Conservation (phyloP, 768 basidiomycete genomes). For the Russula virescens region DNA sequence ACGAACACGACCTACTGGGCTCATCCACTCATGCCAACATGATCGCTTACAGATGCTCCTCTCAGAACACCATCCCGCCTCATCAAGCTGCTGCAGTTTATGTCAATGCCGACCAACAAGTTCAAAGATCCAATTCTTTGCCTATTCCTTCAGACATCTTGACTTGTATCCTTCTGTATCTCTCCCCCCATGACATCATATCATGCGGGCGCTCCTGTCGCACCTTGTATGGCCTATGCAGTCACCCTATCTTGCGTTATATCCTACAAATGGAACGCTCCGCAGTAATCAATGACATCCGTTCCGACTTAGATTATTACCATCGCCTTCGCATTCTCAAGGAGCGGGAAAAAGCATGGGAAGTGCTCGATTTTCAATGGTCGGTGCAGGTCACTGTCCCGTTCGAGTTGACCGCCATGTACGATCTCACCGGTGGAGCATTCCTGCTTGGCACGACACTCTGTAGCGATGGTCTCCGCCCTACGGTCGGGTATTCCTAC, state of each 20-base stretch:
- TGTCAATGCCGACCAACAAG: too few species aligned
- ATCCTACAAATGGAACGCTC: constrained; percentile 18
- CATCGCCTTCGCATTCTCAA: constrained; percentile 15
- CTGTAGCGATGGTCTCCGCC: not conserved
- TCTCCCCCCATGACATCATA: constrained; percentile 7
- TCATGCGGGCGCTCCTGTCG: constrained; percentile 14
- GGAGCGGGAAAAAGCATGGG: constrained; percentile 20
- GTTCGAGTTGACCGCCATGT: constrained; percentile 22
- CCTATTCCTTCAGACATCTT: constrained; percentile 15
- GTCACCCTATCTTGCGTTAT: constrained; percentile 9
- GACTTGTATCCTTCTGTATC: constrained; percentile 3
- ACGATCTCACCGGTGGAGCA: constrained; percentile 24
- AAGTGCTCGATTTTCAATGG: constrained; percentile 5
- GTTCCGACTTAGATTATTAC: not conserved
- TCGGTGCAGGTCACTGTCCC: constrained; percentile 7
- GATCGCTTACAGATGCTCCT: too few species aligned
- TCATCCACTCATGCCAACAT: too few species aligned
- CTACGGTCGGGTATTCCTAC: constrained; percentile 18
- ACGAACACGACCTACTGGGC: too few species aligned
- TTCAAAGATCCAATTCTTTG: not conserved
- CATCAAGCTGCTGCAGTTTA: too few species aligned
- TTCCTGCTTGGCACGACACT: constrained; percentile 21
- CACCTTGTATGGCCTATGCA: not conserved
- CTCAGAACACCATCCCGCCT: too few species aligned
- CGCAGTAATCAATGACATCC: constrained; percentile 14